Conservation (phyloP, 225 moss, liverwort and hornwort species). For the Bryoerythrophyllum caledonicum region DNA sequence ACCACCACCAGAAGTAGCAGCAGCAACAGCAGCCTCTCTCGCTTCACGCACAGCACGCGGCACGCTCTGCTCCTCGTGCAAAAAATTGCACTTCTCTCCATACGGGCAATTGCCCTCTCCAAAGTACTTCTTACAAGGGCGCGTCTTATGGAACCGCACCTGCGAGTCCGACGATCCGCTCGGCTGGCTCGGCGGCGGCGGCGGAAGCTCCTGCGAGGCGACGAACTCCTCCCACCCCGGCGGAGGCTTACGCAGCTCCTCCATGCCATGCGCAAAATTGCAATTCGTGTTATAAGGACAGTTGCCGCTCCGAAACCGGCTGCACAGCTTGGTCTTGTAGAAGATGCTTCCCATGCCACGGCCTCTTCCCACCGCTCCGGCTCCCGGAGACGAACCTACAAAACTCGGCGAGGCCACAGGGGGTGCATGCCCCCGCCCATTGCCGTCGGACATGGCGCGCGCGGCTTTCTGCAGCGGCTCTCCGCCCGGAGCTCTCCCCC, state of each 20-base stretch:
- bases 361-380: slow-evolving; percentile 2
- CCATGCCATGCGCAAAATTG: slow-evolving; percentile 98
- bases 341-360: slow-evolving; percentile 19
- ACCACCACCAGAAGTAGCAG: slow-evolving; percentile 18
- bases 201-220: slow-evolving; percentile 74
- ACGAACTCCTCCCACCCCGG: slow-evolving; percentile 87
- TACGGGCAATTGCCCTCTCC: slow-evolving; percentile 89
- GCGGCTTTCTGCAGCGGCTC: slow-evolving; percentile 61
- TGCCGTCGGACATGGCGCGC: slow-evolving; percentile 52
- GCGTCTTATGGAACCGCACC: slow-evolving; percentile 90
- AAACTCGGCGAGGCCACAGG: slow-evolving; percentile 19
- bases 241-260: slow-evolving; percentile 76
- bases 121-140: slow-evolving; percentile 95
- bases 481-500: slow-evolving; percentile 28
- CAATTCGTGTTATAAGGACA: slow-evolving; percentile 96
- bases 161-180: slow-evolving; percentile 64
- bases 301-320: slow-evolving; percentile 86
- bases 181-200: slow-evolving; percentile 35
- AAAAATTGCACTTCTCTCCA: slow-evolving; percentile 93
- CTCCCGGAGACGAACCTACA: slow-evolving; percentile 39
- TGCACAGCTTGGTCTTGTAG: slow-evolving; percentile 82
- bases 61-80: slow-evolving; percentile 83
- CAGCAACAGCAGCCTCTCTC: slow-evolving; percentile 43
- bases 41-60: slow-evolving; percentile 53
- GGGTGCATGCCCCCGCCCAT: slow-evolving; percentile 28